Evolutionary conservation across 2,329 filamentous ascomycete genomes (phyloP), one percentile per base, ranked within the genome.

Genomic region (Ophiocordyceps camponoti-leonardi): DNA sequence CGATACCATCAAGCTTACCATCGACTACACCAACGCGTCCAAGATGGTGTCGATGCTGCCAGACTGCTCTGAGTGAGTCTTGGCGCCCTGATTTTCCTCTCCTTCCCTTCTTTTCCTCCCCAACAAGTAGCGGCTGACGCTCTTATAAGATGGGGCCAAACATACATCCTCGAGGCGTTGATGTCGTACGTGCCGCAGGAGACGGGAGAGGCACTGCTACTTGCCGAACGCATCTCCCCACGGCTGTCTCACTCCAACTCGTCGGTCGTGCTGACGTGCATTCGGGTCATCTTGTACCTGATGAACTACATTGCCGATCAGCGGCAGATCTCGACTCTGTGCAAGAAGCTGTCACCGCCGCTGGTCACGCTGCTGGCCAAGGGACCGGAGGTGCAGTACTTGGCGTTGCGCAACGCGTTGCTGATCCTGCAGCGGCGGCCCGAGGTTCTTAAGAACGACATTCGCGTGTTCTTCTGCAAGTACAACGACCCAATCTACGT

Each of bases 401-500:
- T 98, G 7, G 92, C 92, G 0, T 73, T 98, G 18, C 75, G 92
- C 50, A 98, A 98, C 59, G 92, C 92, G 0, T 73, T 98, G 2
- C 71, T 98, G 14, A 98, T 98, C 53, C 69, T 98, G 45, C 92
- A 98, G 61, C 75, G 90, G 54, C 75, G 90, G 46, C 92, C 92
- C 0, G 92, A 96, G 57, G 90, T 98, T 10, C 66, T 98, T 45
- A 79, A 87, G 51, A 96, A 95, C 63, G 92, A 98, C 62, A 96
- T 98, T 50, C 79, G 92, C 42, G 92, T 98, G 30, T 98, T 98
- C 67, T 98, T 98, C 66, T 98, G 92, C 78, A 98, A 98, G 71
- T 98, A 98, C 66, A 98, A 98, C 61, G 92, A 98, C 58, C 92
- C 92, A 0, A 98, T 98, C 51, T 98, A 96, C 61, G 92, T 98